phyloP scores from a whole-genome alignment of 345 rosid genomes.

The Atalantia buxifolia region DNA sequence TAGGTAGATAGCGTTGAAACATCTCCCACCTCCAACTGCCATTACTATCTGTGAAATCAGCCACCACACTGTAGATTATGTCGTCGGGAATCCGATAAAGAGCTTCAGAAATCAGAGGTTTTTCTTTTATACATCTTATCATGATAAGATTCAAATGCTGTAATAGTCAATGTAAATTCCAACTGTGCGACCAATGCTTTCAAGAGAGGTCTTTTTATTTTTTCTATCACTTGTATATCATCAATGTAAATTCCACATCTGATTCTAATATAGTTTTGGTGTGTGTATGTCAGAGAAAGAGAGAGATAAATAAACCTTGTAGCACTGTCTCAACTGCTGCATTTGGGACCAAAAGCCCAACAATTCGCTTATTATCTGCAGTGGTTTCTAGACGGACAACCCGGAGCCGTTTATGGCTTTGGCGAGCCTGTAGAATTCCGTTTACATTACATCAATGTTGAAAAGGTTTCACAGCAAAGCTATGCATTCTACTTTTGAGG shows the following conservation, averaged over 20 bases:
- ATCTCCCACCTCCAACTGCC: no score
- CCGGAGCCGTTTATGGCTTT: slow-evolving; percentile 81
- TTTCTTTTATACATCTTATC: no score
- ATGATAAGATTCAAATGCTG: no score
- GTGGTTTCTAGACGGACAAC: slow-evolving; percentile 91
- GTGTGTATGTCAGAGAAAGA: background rate
- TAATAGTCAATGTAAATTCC: no score
- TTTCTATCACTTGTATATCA: no score
- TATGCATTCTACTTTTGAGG: background rate
- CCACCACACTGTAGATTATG: no score
- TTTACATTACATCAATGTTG: slow-evolving; percentile 5
- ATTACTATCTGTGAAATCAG: no score
- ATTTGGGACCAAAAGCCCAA: slow-evolving; percentile 88
- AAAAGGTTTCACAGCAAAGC: background rate
- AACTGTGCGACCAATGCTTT: slow-evolving; percentile 50
- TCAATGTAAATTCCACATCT: background rate
- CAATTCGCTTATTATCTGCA: slow-evolving; percentile 67
- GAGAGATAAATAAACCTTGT: slow-evolving; percentile 56
- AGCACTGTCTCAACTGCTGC: slow-evolving; percentile 89
- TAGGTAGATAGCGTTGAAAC: no score
- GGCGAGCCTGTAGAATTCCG: slow-evolving; percentile 60
- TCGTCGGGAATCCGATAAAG: no score
- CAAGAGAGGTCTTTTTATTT: background rate
- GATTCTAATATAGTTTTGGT: background rate
- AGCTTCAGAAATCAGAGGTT: no score